Evolutionary conservation across 768 basidiomycete species (phyloP).

Genomic region (Podaxis sp.): DNA sequence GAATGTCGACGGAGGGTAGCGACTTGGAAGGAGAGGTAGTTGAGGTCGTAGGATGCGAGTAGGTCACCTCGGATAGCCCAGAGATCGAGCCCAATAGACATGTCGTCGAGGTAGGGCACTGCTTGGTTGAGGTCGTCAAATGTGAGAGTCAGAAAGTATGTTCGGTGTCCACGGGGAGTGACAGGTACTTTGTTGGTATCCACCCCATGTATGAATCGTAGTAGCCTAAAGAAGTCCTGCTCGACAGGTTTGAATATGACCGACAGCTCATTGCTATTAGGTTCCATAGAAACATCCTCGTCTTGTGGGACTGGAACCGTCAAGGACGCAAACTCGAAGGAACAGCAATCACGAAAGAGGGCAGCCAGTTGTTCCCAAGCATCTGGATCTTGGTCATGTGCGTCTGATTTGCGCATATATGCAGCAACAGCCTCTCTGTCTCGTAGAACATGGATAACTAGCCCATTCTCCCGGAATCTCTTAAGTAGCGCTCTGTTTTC

Average conservation of each 20-base stretch:
- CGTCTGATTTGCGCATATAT: conserved; percentile 54
- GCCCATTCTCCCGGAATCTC: conserved; percentile 44
- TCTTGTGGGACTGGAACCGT: conserved; percentile 26
- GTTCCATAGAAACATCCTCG: conserved; percentile 14
- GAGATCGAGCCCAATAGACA: conserved; percentile 67
- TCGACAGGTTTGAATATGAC: conserved; percentile 28
- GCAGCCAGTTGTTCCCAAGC: conserved; percentile 60
- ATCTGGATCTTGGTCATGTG: conserved; percentile 61
- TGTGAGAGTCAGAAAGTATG: conserved; percentile 72
- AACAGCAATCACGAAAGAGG: conserved; percentile 62
- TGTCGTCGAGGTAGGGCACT: conserved; percentile 47
- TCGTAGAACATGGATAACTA: conserved; percentile 72
- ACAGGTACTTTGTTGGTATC: conserved; percentile 45
- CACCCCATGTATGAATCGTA: conserved; percentile 62
- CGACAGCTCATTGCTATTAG: conserved; percentile 15
- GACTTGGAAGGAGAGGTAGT: conserved; percentile 64
- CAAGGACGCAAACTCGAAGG: conserved; percentile 64
- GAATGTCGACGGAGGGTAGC: conserved; percentile 59
- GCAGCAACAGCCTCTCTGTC: conserved; percentile 62
- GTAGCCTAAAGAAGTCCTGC: conserved; percentile 60
- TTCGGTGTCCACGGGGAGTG: conserved; percentile 34
- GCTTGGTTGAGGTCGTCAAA: conserved; percentile 64
- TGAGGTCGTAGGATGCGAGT: conserved; percentile 35
- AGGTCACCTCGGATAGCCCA: conserved; percentile 76
- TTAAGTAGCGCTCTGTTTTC: conserved; percentile 55